Evolutionary conservation across 2,329 filamentous ascomycete species (phyloP), one percentile per base, ranked within the genome.

Genomic region (Penicillium sp.): DNA sequence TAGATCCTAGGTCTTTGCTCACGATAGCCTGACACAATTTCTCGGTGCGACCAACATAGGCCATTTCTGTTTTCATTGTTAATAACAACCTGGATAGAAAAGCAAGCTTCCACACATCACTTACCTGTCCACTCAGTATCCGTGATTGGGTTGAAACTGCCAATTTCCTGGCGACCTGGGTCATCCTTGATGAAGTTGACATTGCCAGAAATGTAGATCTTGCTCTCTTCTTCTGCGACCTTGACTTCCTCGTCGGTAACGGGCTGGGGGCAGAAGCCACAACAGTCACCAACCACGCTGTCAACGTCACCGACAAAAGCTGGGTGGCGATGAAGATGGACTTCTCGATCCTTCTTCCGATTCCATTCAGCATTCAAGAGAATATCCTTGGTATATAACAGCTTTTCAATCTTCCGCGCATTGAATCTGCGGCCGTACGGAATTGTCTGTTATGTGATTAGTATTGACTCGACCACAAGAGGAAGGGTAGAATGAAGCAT

Each of bases 361-460:
- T 93, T 94, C 87, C 88, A 94, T 58, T 94, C 86, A 0, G 86
- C 86, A 54, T 94, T 93, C 13, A 94, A 76, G 6, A 94, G 73
- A 13, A 94, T 63, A 59, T 94, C 88, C 48, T 86, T 84, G 2
- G 84, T 87, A 58, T 87, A 94, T 30, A 89, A 78, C 0, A 94
- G 72, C 57, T 85, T 89, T 62, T 94, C 87, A 40, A 94, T 90
- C 54, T 81, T 63, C 14, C 54, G 56, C n/a, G 65, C 63, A 34
- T 62, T 62, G 48, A 64, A 69, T 16, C 41, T 59, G 4, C 49
- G 51, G 1, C 65, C 64, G n/a, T 65, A 68, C 1, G 64, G 64
- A 14, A 69, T 62, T 4, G 59, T 62, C 62, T 65, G 18, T 17
- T 4, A 1, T 15, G 8, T 10, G 9, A 28, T 51, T 33, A 46